phyloP scores from a whole-genome alignment of 345 rosid genomes.

The Nephelium lappaceum region DNA sequence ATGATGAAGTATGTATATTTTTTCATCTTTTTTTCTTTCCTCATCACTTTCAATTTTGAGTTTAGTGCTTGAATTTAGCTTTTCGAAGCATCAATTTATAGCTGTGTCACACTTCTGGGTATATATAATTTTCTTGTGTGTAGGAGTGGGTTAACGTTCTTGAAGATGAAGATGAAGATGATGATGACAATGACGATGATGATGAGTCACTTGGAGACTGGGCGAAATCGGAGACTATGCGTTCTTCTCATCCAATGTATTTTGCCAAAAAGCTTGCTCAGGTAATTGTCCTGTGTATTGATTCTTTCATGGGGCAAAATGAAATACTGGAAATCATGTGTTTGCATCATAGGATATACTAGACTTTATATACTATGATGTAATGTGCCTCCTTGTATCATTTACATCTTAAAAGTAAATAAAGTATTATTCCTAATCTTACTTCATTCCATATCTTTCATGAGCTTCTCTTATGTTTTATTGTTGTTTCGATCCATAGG shows the following conservation, averaged over 20 bases:
- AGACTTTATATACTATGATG: background rate
- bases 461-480: constrained; percentile 21
- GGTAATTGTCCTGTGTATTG: constrained; percentile 39
- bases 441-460: background rate
- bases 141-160: constrained; percentile 80
- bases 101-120: constrained; percentile 14
- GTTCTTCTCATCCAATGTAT: constrained; percentile 88
- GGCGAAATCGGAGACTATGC: constrained; percentile 91
- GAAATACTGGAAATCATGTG: constrained; percentile 12
- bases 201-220: constrained; percentile 79
- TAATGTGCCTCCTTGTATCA: constrained; percentile 4
- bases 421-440: background rate
- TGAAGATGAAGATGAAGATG: constrained; percentile 52
- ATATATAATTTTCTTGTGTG: constrained; percentile 24
- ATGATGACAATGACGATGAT: constrained; percentile 47
- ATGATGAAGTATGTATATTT: constrained; percentile 28
- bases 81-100: constrained; percentile 2
- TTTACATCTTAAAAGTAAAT: background rate
- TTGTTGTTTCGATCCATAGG: constrained; percentile 42
- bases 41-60: constrained; percentile 14
- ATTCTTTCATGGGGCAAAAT: background rate
- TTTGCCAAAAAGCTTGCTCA: constrained; percentile 81
- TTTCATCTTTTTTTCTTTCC: background rate
- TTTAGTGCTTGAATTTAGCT: constrained; percentile 17
- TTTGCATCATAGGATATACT: background rate